A percentile compares a stretch with the other conserved stretches of the same genome.
Conservation (phyloP, 129 eudicot species). For the Centrapalus pauciflorus region DNA sequence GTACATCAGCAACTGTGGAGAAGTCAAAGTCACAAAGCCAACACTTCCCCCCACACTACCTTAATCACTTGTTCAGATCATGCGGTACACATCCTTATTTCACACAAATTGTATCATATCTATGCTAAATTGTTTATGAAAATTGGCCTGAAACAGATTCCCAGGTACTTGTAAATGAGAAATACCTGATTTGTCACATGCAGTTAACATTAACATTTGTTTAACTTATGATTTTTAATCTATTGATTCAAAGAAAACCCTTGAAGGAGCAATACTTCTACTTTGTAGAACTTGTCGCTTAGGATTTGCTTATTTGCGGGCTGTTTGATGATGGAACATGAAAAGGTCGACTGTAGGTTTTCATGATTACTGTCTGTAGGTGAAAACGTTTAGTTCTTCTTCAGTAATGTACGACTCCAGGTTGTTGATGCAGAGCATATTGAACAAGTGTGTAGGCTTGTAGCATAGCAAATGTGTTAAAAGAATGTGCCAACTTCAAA, state of each 20-base stretch:
- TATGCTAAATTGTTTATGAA: neutral
- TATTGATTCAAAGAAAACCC: neutral
- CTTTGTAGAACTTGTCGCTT: neutral
- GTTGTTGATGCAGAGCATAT: too few relatives aligned
- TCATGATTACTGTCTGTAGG: too few relatives aligned
- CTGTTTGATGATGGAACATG: too few relatives aligned
- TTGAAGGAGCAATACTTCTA: neutral
- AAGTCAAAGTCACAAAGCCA: slow-evolving; percentile 74
- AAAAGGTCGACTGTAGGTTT: too few relatives aligned
- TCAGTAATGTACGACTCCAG: too few relatives aligned
- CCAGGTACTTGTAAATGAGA: slow-evolving; percentile 16
- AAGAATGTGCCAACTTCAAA: too few relatives aligned
- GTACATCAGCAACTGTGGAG: slow-evolving; percentile 91
- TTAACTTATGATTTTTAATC: slow-evolving; percentile 1
- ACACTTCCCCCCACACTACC: slow-evolving; percentile 83
- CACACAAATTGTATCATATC: neutral
- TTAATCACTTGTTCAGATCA: slow-evolving; percentile 28
- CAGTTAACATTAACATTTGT: neutral
- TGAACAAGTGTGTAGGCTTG: too few relatives aligned
- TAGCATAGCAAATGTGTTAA: too few relatives aligned
- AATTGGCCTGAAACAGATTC: neutral
- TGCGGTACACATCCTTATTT: neutral
- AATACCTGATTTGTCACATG: neutral
- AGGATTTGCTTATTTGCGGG: neutral
- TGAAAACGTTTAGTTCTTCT: too few relatives aligned